phyloP scores from a whole-genome alignment of 2,329 filamentous ascomycete species.

The Pseudogymnoascus sp. region DNA sequence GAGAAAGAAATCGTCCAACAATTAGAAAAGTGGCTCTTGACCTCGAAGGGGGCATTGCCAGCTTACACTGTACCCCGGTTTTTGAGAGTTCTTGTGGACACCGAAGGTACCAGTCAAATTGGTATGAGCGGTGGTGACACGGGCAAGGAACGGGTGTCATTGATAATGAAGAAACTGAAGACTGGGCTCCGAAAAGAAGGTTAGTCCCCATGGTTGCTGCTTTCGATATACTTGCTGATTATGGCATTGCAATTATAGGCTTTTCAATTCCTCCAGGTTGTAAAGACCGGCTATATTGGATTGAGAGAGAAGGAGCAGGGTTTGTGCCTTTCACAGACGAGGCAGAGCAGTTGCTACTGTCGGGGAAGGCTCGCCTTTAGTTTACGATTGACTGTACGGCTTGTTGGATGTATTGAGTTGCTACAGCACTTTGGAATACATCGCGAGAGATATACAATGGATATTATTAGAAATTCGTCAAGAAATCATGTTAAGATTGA shows the following conservation, averaged over 20 bases:
- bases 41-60: background rate
- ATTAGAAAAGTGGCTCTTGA: background rate
- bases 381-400: background rate
- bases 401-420: background rate
- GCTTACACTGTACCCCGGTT: background rate
- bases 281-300: background rate
- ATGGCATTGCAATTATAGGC: background rate
- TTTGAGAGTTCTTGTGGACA: background rate
- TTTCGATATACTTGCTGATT: background rate
- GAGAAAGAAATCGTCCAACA: background rate
- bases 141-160: background rate
- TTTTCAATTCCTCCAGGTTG: background rate
- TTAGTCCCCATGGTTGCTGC: background rate
- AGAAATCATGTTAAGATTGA: background rate
- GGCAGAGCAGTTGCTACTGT: background rate
- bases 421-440: background rate
- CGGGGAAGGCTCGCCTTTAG: background rate
- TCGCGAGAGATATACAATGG: background rate
- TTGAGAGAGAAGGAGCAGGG: background rate
- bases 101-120: background rate
- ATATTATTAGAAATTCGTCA: background rate
- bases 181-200: background rate
- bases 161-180: background rate
- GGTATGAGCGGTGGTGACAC: background rate
- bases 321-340: background rate